Evolutionary conservation across 2,329 filamentous ascomycete species (phyloP).

Genomic region (Beauveria pseudobassiana): DNA sequence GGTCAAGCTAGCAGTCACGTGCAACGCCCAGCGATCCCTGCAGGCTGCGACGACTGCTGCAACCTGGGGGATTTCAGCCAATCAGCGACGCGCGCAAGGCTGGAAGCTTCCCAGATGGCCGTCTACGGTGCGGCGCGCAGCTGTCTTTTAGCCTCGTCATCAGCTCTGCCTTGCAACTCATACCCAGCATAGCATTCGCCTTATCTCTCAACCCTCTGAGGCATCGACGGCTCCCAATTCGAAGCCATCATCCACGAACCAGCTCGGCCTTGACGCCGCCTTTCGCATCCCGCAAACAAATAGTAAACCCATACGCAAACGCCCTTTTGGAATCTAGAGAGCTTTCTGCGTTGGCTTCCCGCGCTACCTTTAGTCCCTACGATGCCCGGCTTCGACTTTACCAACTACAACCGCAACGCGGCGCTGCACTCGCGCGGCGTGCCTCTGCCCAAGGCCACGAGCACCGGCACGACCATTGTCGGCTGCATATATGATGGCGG

Average conservation of each 20-base stretch:
- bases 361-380: conserved; percentile 11
- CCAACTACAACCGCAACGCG: conserved; percentile 98
- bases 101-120: too few relatives aligned
- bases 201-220: not conserved
- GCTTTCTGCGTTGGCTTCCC: not conserved
- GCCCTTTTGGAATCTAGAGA: not conserved
- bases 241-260: not conserved
- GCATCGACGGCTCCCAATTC: not conserved
- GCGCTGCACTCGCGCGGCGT: conserved; percentile 91
- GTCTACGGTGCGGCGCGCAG: conserved; percentile 1
- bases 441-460: conserved; percentile 93
- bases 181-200: not conserved
- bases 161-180: conserved; percentile 25
- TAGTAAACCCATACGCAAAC: not conserved
- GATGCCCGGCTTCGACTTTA: conserved; percentile 99
- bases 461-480: conserved; percentile 97
- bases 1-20: conserved; percentile 6
- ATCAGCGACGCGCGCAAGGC: conserved; percentile 17
- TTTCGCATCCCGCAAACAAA: not conserved
- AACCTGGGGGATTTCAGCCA: conserved; percentile 15
- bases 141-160: conserved; percentile 43
- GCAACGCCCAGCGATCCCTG: not conserved
- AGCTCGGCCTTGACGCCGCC: not conserved
- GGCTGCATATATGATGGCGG: conserved; percentile 95
- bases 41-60: conserved; percentile 5